Conservation (phyloP, 2,329 filamentous ascomycete genomes). For the Chaetomium strumarium region DNA sequence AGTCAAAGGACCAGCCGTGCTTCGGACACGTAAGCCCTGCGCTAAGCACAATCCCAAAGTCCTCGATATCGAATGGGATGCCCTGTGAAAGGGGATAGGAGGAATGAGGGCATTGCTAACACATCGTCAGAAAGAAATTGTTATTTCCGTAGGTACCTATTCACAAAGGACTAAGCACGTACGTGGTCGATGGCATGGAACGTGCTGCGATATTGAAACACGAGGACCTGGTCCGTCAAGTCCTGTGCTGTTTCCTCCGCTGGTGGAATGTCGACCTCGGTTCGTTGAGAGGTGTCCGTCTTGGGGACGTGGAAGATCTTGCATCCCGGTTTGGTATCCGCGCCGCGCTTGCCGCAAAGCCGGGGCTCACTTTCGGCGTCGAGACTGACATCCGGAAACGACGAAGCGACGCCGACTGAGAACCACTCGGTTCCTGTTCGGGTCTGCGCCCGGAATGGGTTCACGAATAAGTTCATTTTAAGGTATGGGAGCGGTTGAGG, state of each 20-base stretch:
- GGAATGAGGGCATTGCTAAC: slow-evolving; percentile 60
- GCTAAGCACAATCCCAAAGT: slow-evolving; percentile 60
- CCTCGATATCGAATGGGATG: slow-evolving; percentile 63
- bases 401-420: slow-evolving; percentile 47
- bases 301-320: slow-evolving; percentile 50
- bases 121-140: neutral
- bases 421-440: no score
- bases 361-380: slow-evolving; percentile 31
- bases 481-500: no score
- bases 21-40: slow-evolving; percentile 62
- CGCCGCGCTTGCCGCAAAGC: slow-evolving; percentile 31
- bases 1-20: slow-evolving; percentile 66
- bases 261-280: slow-evolving; percentile 32
- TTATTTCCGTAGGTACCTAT: neutral
- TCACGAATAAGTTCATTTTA: no score
- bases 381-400: slow-evolving; percentile 47
- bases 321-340: slow-evolving; percentile 46
- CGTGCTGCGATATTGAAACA: slow-evolving; percentile 58
- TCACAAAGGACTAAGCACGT: slow-evolving; percentile 24
- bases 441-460: no score
- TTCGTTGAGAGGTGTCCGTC: slow-evolving; percentile 32
- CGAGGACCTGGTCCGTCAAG: slow-evolving; percentile 55
- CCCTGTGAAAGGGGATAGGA: slow-evolving; percentile 60
- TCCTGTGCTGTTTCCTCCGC: slow-evolving; percentile 31
- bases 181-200: slow-evolving; percentile 67